Conservation (phyloP, 441 rosid genomes). For the Syzygium malaccense region DNA sequence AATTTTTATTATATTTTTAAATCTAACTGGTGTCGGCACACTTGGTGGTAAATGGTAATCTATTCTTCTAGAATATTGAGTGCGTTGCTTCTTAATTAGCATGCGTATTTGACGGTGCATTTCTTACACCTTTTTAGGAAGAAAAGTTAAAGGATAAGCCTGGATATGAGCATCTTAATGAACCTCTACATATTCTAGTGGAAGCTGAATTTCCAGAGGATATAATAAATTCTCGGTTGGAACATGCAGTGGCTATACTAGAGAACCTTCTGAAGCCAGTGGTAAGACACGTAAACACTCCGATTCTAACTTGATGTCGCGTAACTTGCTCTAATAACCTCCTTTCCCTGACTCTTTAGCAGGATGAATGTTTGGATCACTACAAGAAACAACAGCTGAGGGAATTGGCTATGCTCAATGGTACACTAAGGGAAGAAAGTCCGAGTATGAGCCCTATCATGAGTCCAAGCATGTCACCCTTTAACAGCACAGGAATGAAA, state of each 20-base stretch:
- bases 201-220: slow-evolving; percentile 95
- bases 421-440: slow-evolving; percentile 88
- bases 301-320: background rate
- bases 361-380: slow-evolving; percentile 95
- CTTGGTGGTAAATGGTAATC: background rate
- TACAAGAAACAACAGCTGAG: slow-evolving; percentile 86
- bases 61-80: background rate
- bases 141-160: slow-evolving; percentile 91
- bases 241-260: slow-evolving; percentile 64
- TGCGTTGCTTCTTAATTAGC: background rate
- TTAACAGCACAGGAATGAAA: slow-evolving; percentile 66
- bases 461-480: slow-evolving; percentile 94
- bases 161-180: slow-evolving; percentile 91
- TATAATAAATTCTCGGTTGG: slow-evolving; percentile 59
- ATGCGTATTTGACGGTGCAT: background rate
- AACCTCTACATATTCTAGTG: slow-evolving; percentile 78
- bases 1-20: background rate
- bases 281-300: slow-evolving; percentile 32
- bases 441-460: slow-evolving; percentile 82
- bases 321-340: background rate
- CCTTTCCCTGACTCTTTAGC: background rate
- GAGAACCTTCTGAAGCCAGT: slow-evolving; percentile 87
- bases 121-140: slow-evolving; percentile 34
- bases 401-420: slow-evolving; percentile 82
- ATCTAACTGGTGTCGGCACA: background rate